These are phyloP conservation scores for Psilocybe cyanescens DNA, from an alignment of 768 basidiomycete species.

Conservation along the genomic window DNA sequence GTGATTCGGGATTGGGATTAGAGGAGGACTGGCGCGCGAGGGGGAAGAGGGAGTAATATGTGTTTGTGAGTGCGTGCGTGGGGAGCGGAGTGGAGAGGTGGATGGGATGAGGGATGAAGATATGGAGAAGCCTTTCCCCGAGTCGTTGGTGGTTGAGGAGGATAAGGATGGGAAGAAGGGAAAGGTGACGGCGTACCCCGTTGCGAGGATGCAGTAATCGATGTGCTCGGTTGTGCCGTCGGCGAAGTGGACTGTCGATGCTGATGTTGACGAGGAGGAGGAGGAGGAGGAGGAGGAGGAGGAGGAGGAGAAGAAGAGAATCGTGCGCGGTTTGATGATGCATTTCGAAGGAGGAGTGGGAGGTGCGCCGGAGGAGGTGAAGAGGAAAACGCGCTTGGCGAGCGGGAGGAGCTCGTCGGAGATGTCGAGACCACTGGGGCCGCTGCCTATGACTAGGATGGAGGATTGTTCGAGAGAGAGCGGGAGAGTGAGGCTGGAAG, in stretches of 20 bases:
- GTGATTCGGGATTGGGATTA: background rate
- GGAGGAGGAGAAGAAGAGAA: background rate
- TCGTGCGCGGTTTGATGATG: slow-evolving; percentile 14
- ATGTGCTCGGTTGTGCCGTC: slow-evolving; percentile 62
- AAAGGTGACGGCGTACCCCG: slow-evolving; percentile 70
- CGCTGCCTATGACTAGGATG: slow-evolving; percentile 52
- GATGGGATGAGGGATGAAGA: background rate
- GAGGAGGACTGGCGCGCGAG: slow-evolving; percentile 57
- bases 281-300: background rate
- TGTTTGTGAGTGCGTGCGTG: slow-evolving; percentile 48
- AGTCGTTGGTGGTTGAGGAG: background rate
- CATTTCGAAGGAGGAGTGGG: background rate
- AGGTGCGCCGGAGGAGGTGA: slow-evolving; percentile 37
- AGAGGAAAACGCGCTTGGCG: slow-evolving; percentile 56
- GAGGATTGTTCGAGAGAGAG: slow-evolving; percentile 34
- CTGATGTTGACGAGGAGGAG: background rate
- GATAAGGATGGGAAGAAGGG: slow-evolving; percentile 53
- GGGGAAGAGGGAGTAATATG: slow-evolving; percentile 70
- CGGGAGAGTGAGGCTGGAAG: slow-evolving; percentile 32
- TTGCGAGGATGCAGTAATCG: slow-evolving; percentile 72
- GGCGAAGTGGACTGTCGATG: slow-evolving; percentile 51
- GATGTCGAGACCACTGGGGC: slow-evolving; percentile 76
- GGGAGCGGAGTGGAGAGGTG: slow-evolving; percentile 31
- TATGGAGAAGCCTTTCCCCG: background rate
- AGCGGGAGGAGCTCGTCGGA: slow-evolving; percentile 54